Conservation (phyloP, 257 asterid species). For the Nicotiana undulata region DNA sequence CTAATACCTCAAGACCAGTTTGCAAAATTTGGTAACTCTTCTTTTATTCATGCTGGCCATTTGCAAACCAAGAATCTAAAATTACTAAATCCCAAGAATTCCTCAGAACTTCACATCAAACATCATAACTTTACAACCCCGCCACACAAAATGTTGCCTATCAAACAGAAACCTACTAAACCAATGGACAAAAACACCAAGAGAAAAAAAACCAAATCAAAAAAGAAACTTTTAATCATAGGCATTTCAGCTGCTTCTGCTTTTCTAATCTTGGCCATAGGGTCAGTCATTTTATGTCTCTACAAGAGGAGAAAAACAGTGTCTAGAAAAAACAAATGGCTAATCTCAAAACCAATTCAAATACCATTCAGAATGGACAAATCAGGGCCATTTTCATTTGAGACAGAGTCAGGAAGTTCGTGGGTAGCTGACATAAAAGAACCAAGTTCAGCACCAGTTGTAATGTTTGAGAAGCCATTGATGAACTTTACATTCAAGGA, state of each 20-base stretch:
- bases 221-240: constrained; percentile 20
- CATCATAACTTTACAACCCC: constrained; percentile 22
- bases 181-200: neutral
- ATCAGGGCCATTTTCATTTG: constrained; percentile 89
- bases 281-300: constrained; percentile 17
- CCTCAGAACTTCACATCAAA: constrained; percentile 27
- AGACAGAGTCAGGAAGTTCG: constrained; percentile 86
- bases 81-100: neutral
- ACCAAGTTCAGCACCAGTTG: constrained; percentile 78
- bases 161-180: constrained; percentile 9
- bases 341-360: constrained; percentile 73
- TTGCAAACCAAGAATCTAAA: neutral
- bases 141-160: constrained; percentile 20
- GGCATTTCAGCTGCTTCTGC: constrained; percentile 30
- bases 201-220: constrained; percentile 21
- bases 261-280: constrained; percentile 14
- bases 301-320: constrained; percentile 38
- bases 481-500: constrained; percentile 89
- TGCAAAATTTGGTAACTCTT: constrained; percentile 34
- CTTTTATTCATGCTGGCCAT: constrained; percentile 57
- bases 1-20: constrained; percentile 18
- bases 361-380: constrained; percentile 57
- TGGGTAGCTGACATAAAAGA: constrained; percentile 92
- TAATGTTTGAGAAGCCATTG: constrained; percentile 97
- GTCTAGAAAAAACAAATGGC: constrained; percentile 59